These are phyloP conservation scores for Ceratonia siliqua DNA, from an alignment of 306 rosid genomes.

Conservation along the genomic window DNA sequence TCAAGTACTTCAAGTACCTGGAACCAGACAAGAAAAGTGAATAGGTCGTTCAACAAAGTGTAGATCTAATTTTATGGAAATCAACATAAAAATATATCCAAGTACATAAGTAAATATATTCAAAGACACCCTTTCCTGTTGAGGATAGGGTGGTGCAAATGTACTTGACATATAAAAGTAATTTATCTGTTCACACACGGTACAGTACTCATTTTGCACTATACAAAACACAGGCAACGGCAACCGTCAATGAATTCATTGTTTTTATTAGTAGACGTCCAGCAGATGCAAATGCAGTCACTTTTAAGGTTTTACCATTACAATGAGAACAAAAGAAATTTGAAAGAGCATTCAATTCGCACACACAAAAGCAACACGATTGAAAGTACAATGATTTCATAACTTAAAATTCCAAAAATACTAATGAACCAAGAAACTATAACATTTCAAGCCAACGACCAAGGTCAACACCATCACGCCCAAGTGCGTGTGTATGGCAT, in stretches of 20 bases:
- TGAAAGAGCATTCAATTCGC: conserved; percentile 5
- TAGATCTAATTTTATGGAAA: neutral
- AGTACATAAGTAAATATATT: too few species aligned
- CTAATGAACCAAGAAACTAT: neutral
- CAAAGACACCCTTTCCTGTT: neutral
- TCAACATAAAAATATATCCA: neutral
- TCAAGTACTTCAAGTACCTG: conserved; percentile 53
- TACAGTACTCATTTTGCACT: neutral
- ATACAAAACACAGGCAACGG: neutral
- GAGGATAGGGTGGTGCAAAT: neutral
- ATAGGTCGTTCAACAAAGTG: neutral
- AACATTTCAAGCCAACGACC: neutral
- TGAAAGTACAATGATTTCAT: neutral
- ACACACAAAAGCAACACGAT: neutral
- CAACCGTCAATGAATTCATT: neutral
- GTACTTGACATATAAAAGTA: too few species aligned
- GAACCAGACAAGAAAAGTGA: neutral
- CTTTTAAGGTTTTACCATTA: too few species aligned
- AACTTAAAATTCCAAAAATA: neutral
- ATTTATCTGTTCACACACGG: neutral
- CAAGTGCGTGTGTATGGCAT: neutral
- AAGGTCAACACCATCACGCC: neutral
- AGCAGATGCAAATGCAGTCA: neutral
- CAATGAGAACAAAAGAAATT: neutral
- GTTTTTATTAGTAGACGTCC: neutral